Evolutionary conservation across 2,329 filamentous ascomycete species (phyloP).

Genomic region (Fusarium euwallaceae): DNA sequence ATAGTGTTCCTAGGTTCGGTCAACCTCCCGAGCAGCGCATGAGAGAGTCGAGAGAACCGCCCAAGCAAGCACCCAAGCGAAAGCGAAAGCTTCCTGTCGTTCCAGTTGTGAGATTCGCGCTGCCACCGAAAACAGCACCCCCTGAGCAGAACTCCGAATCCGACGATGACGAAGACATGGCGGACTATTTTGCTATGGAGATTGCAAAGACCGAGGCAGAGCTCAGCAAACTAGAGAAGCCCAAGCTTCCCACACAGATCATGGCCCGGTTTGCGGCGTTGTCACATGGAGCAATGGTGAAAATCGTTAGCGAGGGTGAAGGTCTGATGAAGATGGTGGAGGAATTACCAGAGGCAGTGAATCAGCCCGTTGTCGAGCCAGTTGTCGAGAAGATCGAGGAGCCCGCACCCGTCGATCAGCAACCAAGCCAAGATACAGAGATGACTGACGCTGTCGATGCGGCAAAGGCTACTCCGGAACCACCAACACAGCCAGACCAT

Average conservation of each 20-base stretch:
- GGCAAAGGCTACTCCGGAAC: background rate
- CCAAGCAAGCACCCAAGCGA: slow-evolving; percentile 34
- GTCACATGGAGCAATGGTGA: slow-evolving; percentile 63
- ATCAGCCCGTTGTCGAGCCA: slow-evolving; percentile 1
- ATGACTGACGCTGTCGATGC: slow-evolving; percentile 41
- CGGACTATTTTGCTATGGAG: slow-evolving; percentile 66
- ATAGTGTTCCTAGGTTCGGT: slow-evolving; percentile 34
- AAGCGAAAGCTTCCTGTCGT: slow-evolving; percentile 49
- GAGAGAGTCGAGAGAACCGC: slow-evolving; percentile 24
- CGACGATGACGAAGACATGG: slow-evolving; percentile 71
- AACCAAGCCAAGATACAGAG: slow-evolving; percentile 26
- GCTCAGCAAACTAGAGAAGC: slow-evolving; percentile 61
- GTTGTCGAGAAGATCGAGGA: slow-evolving; percentile 12
- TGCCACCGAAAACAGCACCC: slow-evolving; percentile 54
- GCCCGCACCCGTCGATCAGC: slow-evolving; percentile 3
- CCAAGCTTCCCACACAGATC: slow-evolving; percentile 55
- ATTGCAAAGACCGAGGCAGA: slow-evolving; percentile 66
- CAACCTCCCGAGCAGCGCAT: slow-evolving; percentile 18
- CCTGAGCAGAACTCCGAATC: slow-evolving; percentile 58
- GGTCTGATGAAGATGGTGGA: slow-evolving; percentile 60
- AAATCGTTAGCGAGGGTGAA: slow-evolving; percentile 61
- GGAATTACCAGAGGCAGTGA: slow-evolving; percentile 51
- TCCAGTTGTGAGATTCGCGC: slow-evolving; percentile 53
- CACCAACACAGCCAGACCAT: slow-evolving; percentile 2
- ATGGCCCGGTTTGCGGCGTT: slow-evolving; percentile 62